Percentiles rank a stretch among this genome's conserved stretches.
phyloP scores from a whole-genome alignment of 1,284 basidiomycete species.

The Pyrrhoderma noxium region DNA sequence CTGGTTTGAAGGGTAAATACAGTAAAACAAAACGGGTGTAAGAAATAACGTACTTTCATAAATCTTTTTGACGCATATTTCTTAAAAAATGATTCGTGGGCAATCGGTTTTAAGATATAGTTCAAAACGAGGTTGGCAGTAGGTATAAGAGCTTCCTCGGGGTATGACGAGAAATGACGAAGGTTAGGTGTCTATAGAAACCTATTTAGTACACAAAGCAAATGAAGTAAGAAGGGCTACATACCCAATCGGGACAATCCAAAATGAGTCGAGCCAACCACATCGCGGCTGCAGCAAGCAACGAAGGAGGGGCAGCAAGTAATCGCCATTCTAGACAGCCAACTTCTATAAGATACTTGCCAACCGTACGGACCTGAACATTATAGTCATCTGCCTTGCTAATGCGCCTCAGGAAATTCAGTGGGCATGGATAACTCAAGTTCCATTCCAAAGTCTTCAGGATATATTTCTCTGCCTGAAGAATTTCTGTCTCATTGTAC shows the following conservation, averaged over 20 bases:
- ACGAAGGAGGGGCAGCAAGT: slow-evolving; percentile 73
- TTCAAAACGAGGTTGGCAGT: slow-evolving; percentile 92
- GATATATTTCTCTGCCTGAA: slow-evolving; percentile 91
- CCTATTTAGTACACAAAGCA: slow-evolving; percentile 5
- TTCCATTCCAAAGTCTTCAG: slow-evolving; percentile 91
- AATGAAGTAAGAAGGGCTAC: slow-evolving; percentile 24
- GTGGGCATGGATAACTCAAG: slow-evolving; percentile 87
- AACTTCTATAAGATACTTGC: slow-evolving; percentile 92
- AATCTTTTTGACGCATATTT: slow-evolving; percentile 84
- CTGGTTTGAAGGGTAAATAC: slow-evolving; percentile 27
- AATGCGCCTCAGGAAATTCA: slow-evolving; percentile 86
- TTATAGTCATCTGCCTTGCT: slow-evolving; percentile 98
- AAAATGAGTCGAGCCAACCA: slow-evolving; percentile 89
- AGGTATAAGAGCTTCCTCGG: slow-evolving; percentile 77
- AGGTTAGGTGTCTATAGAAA: slow-evolving; percentile 68
- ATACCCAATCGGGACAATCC: slow-evolving; percentile 80
- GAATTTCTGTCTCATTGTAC: slow-evolving; percentile 82
- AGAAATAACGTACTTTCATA: slow-evolving; percentile 54
- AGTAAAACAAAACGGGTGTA: neutral
- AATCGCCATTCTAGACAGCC: slow-evolving; percentile 83
- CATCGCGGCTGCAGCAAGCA: slow-evolving; percentile 83
- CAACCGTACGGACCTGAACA: slow-evolving; percentile 83
- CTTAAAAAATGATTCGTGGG: slow-evolving; percentile 72
- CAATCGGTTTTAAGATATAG: slow-evolving; percentile 73
- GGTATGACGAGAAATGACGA: slow-evolving; percentile 88